A percentile compares a stretch with the other conserved stretches of the same genome.
Evolutionary conservation across 2,329 filamentous ascomycete species (phyloP).

Genomic region (Mycosphaerelloides madeirae): DNA sequence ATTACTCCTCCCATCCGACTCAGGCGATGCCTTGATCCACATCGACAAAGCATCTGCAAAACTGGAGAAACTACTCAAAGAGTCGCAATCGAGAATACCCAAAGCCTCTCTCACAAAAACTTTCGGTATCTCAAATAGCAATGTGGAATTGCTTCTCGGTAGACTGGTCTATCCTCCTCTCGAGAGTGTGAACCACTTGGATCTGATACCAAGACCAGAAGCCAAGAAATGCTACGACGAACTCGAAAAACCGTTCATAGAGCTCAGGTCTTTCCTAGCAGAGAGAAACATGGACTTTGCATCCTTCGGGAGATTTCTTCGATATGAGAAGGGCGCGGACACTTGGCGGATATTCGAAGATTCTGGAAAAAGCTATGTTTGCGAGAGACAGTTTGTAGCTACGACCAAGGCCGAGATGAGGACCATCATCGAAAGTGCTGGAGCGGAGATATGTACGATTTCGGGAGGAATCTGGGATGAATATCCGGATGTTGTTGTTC

Average conservation of each 20-base stretch:
- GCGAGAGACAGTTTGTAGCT: not conserved
- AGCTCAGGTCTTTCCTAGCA: slow-evolving; percentile 5
- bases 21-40: slow-evolving; percentile 16
- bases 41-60: slow-evolving; percentile 1
- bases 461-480: slow-evolving; percentile 4
- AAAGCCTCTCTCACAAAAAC: slow-evolving; percentile 4
- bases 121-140: slow-evolving; percentile 6
- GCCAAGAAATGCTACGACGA: not conserved
- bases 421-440: slow-evolving; percentile 5
- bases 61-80: slow-evolving; percentile 5
- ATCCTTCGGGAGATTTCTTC: slow-evolving; percentile 4
- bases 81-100: slow-evolving; percentile 3
- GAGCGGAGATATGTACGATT: slow-evolving; percentile 10
- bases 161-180: no score
- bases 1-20: slow-evolving; percentile 16
- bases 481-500: slow-evolving; percentile 4
- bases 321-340: not conserved
- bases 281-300: slow-evolving; percentile 3
- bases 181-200: not conserved
- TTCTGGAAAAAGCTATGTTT: slow-evolving; percentile 2
- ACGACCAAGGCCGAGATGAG: slow-evolving; percentile 4
- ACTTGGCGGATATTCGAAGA: no score
- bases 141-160: not conserved
- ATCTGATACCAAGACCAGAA: not conserved
- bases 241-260: not conserved